Evolutionary conservation across 2,329 filamentous ascomycete genomes (phyloP), one percentile per base, ranked within the genome.

Genomic region (Xenoacremonium recifei): DNA sequence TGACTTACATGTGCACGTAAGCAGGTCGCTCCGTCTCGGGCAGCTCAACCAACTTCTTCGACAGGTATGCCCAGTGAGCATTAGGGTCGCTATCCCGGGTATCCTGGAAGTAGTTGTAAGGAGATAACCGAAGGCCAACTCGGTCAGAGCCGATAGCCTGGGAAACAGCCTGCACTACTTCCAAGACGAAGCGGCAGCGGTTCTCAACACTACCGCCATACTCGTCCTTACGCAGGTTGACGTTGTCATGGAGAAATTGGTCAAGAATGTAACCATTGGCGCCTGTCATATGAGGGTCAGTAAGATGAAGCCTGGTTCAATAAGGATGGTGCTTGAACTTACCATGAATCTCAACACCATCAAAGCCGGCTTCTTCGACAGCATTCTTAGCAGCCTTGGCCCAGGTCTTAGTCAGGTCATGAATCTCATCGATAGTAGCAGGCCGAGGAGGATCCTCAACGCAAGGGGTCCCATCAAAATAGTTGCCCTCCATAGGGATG

Each of bases 361-460:
- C 86, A 34, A 84, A 83, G 0, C 86, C 86, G 3, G 77, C 79
- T 2, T 40, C 47, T 2, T 74, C 70, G 2, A 87, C 62, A 1
- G 84, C 76, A n/a, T 78, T 67, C 53, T 73, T 72, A 0, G 73
- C 66, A 0, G 76, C 74, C 0, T 69, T 73, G 2, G 72, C 76
- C 67, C 75, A 88, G 2, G 77, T 77, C 2, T 63, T 59, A 55
- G 86, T 85, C 46, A 84, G 70, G 2, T 71, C 64, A 40, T 80
- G 70, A 43, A 90, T 89, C 29, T 89, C 84, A 0, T 75, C 65
- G 15, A 76, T 67, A 0, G 78, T 84, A 76, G 90, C 76, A 9
- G 73, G 80, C 39, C 76, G 78, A 3, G 84, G 84, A 3, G 79
- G 51, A 37, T 49, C 60, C 27, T 61, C 51, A 33, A 48, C 45